Base-by-base conservation (phyloP, 2,329 filamentous ascomycete species). In the Xylaria sp. region DNA sequence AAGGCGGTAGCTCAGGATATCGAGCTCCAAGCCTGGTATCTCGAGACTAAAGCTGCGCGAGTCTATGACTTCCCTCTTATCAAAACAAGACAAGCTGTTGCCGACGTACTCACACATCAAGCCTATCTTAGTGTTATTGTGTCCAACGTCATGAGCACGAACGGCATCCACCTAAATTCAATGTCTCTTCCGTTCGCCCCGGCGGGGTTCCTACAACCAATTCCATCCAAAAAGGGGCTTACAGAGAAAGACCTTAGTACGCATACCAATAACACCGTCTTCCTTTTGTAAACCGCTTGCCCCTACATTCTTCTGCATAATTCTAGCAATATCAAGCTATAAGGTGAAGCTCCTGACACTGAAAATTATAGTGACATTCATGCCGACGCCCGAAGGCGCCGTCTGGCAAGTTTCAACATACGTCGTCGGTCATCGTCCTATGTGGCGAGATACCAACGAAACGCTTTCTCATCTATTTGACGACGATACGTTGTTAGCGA, bases 1-100 rank as follows among this genome's bases (percentile, higher is more conserved):
- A 59, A 64, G 5, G 74, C 73, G 4, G 68, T 85, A 9, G 54
- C 59, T 4, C 58, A 59, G 3, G 84, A 86, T 72, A 36, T 53
- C 1, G 83, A 86, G 65, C 74, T 86, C 0, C 79, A 82, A 65
- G 75, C 75, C n/a, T 85, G 83, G 83, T 75, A 83, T 28, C 59
- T 58, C 2, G 83, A 85, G 75, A 80, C 80, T 23, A 79, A 72
- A 56, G 67, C 72, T 1, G 82, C 82, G 0, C 54, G 76, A 56
- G 78, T 78, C 2, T 72, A 81, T 31, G 81, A 84, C 74, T 84
- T 85, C 73, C 82, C 66, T 26, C 28, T 70, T 3, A 68, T 72
- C 26, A n/a, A 68, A 0, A 74, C 73, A 1, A 70, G 64, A n/a
- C 71, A 76, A 40, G 71, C 75, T 1, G 76, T 85, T 11, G 75